A percentile compares a stretch with the other conserved stretches of the same genome.
Conservation (phyloP, 148 eudicot genomes). For the Pouteria glomerata region DNA sequence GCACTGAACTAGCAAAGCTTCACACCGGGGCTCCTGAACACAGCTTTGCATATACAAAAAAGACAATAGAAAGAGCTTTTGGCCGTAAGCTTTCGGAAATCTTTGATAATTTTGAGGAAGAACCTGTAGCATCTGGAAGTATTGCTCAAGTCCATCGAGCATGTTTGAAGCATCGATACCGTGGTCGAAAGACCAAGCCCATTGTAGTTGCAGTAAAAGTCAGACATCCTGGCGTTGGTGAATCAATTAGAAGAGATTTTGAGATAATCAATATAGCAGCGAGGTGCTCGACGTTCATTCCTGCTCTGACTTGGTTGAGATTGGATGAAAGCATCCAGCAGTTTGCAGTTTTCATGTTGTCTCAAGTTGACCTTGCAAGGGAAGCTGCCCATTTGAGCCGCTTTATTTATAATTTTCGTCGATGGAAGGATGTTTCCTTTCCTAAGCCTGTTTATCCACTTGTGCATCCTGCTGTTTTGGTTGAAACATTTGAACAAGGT, state of each 20-base stretch:
- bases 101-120: constrained; percentile 82
- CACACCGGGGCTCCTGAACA: constrained; percentile 96
- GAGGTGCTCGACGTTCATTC: constrained; percentile 58
- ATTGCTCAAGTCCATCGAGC: constrained; percentile 96
- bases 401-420: constrained; percentile 80
- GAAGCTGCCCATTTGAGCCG: constrained; percentile 95
- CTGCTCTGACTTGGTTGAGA: constrained; percentile 77
- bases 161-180: constrained; percentile 52
- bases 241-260: constrained; percentile 81
- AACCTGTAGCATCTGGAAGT: constrained; percentile 92
- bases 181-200: constrained; percentile 57
- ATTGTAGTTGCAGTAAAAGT: constrained; percentile 87
- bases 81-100: constrained; percentile 78
- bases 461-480: constrained; percentile 93
- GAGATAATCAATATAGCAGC: constrained; percentile 72
- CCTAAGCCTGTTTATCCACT: constrained; percentile 95
- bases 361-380: constrained; percentile 90
- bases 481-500: constrained; percentile 88
- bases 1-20: constrained; percentile 73
- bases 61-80: constrained; percentile 75
- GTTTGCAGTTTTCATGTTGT: constrained; percentile 94
- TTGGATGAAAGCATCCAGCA: constrained; percentile 93
- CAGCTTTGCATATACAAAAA: constrained; percentile 79
- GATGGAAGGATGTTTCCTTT: constrained; percentile 86
- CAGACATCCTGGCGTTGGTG: constrained; percentile 94